Percentiles rank a stretch among this genome's conserved stretches.
Conservation (phyloP, 1,284 basidiomycete genomes). For the Ceratobasidium sp. region DNA sequence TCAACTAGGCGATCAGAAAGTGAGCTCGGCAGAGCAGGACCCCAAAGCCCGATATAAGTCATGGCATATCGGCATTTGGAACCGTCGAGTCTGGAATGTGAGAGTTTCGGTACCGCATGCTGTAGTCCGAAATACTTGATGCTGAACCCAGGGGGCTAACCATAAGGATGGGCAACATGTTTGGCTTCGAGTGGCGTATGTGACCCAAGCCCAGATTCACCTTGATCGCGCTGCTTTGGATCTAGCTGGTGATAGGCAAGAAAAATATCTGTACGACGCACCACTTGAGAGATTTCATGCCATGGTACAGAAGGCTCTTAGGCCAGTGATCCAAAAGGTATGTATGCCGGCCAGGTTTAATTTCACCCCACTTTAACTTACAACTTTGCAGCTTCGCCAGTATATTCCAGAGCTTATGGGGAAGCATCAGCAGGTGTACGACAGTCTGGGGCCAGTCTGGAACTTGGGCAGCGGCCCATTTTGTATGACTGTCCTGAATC, state of each 20-base stretch:
- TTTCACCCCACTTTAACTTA: too few relatives aligned
- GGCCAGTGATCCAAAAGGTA: too few relatives aligned
- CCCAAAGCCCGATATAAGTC: background rate
- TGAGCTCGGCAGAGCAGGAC: background rate
- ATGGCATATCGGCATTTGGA: background rate
- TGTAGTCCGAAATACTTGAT: too few relatives aligned
- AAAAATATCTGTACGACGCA: too few relatives aligned
- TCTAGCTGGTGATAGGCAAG: too few relatives aligned
- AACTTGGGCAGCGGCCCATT: background rate
- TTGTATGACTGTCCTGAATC: conserved; percentile 9
- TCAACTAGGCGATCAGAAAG: background rate
- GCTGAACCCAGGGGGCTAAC: background rate
- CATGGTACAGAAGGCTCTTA: too few relatives aligned
- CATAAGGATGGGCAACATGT: background rate
- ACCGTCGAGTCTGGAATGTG: background rate
- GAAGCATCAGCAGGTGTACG: background rate
- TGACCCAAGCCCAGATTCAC: background rate
- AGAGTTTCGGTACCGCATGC: background rate
- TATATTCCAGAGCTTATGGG: background rate
- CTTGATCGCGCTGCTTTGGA: too few relatives aligned
- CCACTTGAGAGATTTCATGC: too few relatives aligned
- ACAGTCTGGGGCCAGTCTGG: background rate
- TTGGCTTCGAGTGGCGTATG: background rate
- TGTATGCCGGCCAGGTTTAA: too few relatives aligned
- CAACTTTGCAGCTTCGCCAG: background rate